Conservation (phyloP, 2,329 filamentous ascomycete genomes). For the Aureobasidium sp. region DNA sequence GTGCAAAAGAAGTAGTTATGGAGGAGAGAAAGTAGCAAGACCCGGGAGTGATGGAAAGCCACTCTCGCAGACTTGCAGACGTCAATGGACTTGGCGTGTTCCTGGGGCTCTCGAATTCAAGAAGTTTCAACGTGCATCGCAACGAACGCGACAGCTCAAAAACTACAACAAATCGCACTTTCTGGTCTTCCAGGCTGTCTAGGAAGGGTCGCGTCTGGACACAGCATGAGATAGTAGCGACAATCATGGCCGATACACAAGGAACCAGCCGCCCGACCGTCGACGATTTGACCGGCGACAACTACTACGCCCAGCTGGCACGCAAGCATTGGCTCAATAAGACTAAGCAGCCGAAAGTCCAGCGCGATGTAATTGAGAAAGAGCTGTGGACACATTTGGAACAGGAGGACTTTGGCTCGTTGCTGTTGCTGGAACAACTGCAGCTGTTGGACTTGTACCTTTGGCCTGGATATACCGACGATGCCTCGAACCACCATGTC, state of each 20-base stretch:
- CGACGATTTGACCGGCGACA: constrained; percentile 64
- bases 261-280: constrained; percentile 52
- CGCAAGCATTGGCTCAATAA: constrained; percentile 76
- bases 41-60: neutral
- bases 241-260: constrained; percentile 2
- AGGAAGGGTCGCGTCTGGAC: constrained; percentile 5
- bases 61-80: neutral
- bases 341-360: constrained; percentile 60
- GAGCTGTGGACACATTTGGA: constrained; percentile 87
- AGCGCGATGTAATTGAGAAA: constrained; percentile 72
- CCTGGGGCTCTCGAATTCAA: neutral
- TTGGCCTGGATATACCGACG: constrained; percentile 86
- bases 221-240: constrained; percentile 14
- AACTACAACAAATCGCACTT: neutral
- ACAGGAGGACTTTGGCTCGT: constrained; percentile 67
- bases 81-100: constrained; percentile 8
- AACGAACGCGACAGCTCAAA: constrained; percentile 4
- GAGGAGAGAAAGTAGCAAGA: neutral
- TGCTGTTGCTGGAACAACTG: constrained; percentile 80
- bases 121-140: constrained; percentile 4
- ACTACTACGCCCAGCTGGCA: constrained; percentile 61
- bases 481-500: constrained; percentile 86
- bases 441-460: constrained; percentile 90
- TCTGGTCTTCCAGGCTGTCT: neutral
- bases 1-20: neutral